Evolutionary conservation across 106 monocot genomes (phyloP).

Genomic region (Phalaenopsis equestris): DNA sequence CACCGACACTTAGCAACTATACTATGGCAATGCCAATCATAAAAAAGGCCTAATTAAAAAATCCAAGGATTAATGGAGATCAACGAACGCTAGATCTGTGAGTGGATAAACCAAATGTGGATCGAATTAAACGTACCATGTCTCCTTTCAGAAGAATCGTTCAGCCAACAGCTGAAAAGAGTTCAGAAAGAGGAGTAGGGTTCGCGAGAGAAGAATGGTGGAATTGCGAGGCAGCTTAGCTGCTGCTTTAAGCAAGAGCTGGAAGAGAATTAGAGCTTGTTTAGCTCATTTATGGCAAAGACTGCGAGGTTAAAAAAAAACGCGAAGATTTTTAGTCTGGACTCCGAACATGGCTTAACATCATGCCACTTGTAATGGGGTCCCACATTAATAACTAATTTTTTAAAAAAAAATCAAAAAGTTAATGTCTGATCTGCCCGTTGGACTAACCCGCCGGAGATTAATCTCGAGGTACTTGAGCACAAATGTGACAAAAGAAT

Average conservation of each 20-base stretch:
- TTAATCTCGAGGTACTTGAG: no score
- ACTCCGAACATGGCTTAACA: no score
- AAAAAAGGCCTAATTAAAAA: background rate
- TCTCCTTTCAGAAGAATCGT: background rate
- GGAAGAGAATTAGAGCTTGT: background rate
- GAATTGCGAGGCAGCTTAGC: background rate
- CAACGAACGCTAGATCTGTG: background rate
- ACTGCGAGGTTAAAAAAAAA: no score
- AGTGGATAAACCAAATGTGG: background rate
- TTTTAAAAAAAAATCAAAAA: no score
- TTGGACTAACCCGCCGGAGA: no score
- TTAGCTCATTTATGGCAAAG: no score
- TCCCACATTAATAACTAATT: no score
- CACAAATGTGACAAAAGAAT: no score
- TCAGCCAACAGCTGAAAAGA: background rate
- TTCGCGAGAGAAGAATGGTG: background rate
- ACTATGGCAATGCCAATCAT: background rate
- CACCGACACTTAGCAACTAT: background rate
- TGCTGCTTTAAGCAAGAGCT: background rate
- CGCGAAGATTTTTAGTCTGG: no score
- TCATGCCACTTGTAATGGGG: no score
- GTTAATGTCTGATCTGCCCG: no score
- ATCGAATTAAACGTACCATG: background rate
- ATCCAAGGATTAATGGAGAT: background rate
- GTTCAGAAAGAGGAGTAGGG: background rate